These are phyloP conservation scores for Thuja plicata DNA, from an alignment of 83 land plant species.

Conservation along the genomic window DNA sequence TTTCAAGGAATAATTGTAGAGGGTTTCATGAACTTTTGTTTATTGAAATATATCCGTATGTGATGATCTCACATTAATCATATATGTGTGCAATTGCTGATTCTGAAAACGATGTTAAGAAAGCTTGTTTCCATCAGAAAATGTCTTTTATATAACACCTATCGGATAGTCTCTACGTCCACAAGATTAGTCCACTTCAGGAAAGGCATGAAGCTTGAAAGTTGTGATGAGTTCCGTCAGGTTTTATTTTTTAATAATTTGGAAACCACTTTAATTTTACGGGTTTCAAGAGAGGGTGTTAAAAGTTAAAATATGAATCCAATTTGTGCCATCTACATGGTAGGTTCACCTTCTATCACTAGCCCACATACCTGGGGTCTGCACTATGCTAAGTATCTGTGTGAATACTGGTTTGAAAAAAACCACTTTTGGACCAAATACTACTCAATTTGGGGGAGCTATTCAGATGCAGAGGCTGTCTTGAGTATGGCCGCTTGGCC, in stretches of 20 bases:
- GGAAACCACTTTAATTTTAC: background rate
- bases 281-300: background rate
- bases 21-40: background rate
- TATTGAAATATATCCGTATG: background rate
- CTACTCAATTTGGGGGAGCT: no score
- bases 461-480: no score
- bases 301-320: background rate
- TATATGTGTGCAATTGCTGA: background rate
- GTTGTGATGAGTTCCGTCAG: background rate
- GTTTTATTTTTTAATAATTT: no score
- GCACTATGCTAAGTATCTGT: no score
- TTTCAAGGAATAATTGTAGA: background rate
- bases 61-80: background rate
- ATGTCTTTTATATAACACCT: background rate
- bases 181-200: background rate
- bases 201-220: background rate
- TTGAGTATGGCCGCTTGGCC: no score
- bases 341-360: background rate
- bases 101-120: background rate
- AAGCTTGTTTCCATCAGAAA: background rate
- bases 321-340: background rate
- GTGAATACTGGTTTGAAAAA: no score
- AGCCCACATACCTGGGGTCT: background rate
- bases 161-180: background rate
- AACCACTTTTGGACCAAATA: no score